Conservation (phyloP, 768 basidiomycete genomes). For the Scleroderma citrinum region DNA sequence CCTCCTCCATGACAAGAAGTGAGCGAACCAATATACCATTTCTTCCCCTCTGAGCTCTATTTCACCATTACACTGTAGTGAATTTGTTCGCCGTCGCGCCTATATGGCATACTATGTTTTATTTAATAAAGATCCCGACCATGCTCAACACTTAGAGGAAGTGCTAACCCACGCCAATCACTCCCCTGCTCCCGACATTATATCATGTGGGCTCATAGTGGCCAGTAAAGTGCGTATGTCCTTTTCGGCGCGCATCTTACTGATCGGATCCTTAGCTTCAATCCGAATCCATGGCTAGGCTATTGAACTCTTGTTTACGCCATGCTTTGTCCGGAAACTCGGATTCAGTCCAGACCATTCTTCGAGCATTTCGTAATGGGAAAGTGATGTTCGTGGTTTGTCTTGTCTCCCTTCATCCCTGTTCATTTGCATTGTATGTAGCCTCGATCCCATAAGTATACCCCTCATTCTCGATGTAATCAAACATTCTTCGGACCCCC, state of each 20-base stretch:
- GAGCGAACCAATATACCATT: slow-evolving; percentile 36
- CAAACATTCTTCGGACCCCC: slow-evolving; percentile 13
- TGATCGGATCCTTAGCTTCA: slow-evolving; percentile 14
- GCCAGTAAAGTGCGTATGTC: slow-evolving; percentile 18
- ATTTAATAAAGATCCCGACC: slow-evolving; percentile 38
- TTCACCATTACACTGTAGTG: slow-evolving; percentile 31
- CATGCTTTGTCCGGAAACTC: slow-evolving; percentile 6
- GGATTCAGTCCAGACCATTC: slow-evolving; percentile 6
- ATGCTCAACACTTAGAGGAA: slow-evolving; percentile 38
- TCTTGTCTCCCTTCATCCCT: neutral
- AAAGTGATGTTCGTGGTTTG: slow-evolving; percentile 17
- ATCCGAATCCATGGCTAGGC: slow-evolving; percentile 14
- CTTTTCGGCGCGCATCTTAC: neutral
- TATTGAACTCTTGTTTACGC: slow-evolving; percentile 19
- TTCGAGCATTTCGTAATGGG: slow-evolving; percentile 19
- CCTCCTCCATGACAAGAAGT: slow-evolving; percentile 71
- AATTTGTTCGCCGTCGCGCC: slow-evolving; percentile 55
- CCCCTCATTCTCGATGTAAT: slow-evolving; percentile 22
- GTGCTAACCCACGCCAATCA: slow-evolving; percentile 10
- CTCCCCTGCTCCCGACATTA: slow-evolving; percentile 5
- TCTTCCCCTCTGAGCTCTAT: neutral
- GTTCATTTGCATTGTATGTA: slow-evolving; percentile 6
- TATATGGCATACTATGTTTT: slow-evolving; percentile 54
- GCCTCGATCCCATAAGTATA: slow-evolving; percentile 18
- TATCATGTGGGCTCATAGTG: slow-evolving; percentile 6